Conservation (phyloP, 106 monocot genomes). For the Dactylorhiza incarnata region DNA sequence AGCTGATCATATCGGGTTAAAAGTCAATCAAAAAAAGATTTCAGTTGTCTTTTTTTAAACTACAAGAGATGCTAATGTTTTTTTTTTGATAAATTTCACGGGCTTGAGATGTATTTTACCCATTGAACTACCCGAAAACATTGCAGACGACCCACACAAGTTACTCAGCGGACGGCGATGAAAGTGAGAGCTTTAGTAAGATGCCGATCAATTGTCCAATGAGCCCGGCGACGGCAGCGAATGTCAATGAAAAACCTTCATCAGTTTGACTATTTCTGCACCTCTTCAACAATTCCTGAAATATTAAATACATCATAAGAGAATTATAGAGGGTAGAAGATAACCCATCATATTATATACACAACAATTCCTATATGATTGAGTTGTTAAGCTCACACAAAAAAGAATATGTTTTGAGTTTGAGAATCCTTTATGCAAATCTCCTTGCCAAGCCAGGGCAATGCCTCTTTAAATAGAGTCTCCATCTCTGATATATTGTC, state of each 20-base stretch:
- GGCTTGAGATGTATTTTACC: too few species aligned
- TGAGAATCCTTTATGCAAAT: constrained; percentile 71
- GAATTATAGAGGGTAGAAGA: too few species aligned
- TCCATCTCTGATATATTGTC: constrained; percentile 77
- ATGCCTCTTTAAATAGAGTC: constrained; percentile 64
- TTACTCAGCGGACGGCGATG: constrained; percentile 23
- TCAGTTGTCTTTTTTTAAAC: too few species aligned
- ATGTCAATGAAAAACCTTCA: constrained; percentile 52
- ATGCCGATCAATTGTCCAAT: constrained; percentile 47
- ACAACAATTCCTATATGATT: too few species aligned
- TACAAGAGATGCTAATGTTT: too few species aligned
- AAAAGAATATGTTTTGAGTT: constrained; percentile 50
- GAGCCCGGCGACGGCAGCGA: constrained; percentile 49
- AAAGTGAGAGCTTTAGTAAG: constrained; percentile 38
- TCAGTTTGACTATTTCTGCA: constrained; percentile 36
- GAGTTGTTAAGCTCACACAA: constrained; percentile 63
- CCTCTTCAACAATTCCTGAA: constrained; percentile 57
- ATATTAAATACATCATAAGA: neutral
- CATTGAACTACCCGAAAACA: too few species aligned
- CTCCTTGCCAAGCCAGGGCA: constrained; percentile 86
- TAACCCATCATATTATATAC: too few species aligned
- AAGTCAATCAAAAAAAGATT: too few species aligned
- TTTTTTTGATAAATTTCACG: too few species aligned
- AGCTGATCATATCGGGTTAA: too few species aligned
- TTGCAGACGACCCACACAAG: too few species aligned